Evolutionary conservation across 2,329 filamentous ascomycete genomes (phyloP), one percentile per base, ranked within the genome.

Genomic region (Thermoascus crustaceus): DNA sequence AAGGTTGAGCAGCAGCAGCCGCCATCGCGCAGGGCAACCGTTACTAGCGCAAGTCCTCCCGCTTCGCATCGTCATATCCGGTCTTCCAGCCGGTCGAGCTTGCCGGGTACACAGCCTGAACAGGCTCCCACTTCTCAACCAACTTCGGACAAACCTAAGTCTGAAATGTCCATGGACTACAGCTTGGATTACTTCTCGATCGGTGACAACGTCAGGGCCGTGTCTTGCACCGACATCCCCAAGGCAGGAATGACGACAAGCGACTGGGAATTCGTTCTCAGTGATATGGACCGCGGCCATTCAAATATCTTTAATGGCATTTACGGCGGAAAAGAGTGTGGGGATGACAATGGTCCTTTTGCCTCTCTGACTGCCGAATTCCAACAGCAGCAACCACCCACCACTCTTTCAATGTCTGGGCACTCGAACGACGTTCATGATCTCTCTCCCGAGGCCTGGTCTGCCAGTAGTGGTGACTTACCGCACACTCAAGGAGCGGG

Each of bases 261-360:
- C 0, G 85, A 91, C 48, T 94, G 86, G 87, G 86, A 94, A 57
- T 77, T 80, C 2, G 70, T 94, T 0, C 71, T 94, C 2, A 80
- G 82, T 3, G 81, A 80, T 14, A 78, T 94, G 56, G 86, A 94
- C 48, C 79, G 79, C 22, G 85, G 85, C 1, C 74, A 81, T 45
- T 76, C 80, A 35, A 93, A 89, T 52, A 81, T 93, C n/a, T 91
- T 69, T 40, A 69, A 66, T 13, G 63, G 62, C 3, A 61, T 71
- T n/a, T 68, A 70, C 32, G 63, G 59, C 8, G 63, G 54, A 24
- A 66, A 55, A 44, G 62, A 64, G 41, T 59, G 54, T 27, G 53
- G 58, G 23, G 53, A 60, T 40, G 55, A 58, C 32, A 34, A 44
- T 3, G 55, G 57, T 8, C 56, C 57, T 8, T 60, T 60, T 21